Conservation (phyloP, 352 stramenopile genomes). For the Phytophthora cryptogea region DNA sequence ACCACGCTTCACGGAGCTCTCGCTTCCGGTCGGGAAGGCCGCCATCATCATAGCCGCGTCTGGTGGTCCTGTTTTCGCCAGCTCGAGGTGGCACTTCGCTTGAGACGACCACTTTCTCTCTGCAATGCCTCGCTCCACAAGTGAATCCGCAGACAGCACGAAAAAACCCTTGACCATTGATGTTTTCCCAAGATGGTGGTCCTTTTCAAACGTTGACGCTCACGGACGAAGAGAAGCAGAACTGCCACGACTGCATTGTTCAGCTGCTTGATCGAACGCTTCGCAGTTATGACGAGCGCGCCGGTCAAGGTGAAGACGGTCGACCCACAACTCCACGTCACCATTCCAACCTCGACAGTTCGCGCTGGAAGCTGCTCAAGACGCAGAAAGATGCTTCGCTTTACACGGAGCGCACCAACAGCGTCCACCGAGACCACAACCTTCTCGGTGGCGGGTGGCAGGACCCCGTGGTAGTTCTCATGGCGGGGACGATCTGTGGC, state of each 20-base stretch:
- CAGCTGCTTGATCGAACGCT: conserved; percentile 34
- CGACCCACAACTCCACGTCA: conserved; percentile 5
- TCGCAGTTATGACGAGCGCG: conserved; percentile 34
- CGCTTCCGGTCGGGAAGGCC: conserved; percentile 9
- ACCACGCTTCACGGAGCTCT: not conserved
- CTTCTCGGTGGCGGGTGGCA: conserved; percentile 29
- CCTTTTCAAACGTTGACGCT: conserved; percentile 7
- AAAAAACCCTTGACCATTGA: not conserved
- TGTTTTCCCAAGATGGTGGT: not conserved
- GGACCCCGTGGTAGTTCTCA: conserved; percentile 19
- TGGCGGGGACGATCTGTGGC: conserved; percentile 18
- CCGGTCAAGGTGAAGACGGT: conserved; percentile 11
- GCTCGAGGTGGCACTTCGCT: not conserved
- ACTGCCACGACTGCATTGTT: conserved; percentile 25
- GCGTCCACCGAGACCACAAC: conserved; percentile 18
- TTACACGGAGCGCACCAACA: conserved; percentile 21
- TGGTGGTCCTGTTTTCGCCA: conserved; percentile 16
- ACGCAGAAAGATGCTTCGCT: conserved; percentile 23
- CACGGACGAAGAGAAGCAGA: conserved; percentile 11
- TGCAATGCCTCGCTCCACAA: too few species aligned
- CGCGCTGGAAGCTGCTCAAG: conserved; percentile 32
- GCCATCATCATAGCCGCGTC: conserved; percentile 24
- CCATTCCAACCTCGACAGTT: conserved; percentile 29
- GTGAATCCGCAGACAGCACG: not conserved
- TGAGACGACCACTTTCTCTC: conserved; percentile 6